phyloP scores from a whole-genome alignment of 2,329 filamentous ascomycete species.

The Sphaerulina vaccinii region DNA sequence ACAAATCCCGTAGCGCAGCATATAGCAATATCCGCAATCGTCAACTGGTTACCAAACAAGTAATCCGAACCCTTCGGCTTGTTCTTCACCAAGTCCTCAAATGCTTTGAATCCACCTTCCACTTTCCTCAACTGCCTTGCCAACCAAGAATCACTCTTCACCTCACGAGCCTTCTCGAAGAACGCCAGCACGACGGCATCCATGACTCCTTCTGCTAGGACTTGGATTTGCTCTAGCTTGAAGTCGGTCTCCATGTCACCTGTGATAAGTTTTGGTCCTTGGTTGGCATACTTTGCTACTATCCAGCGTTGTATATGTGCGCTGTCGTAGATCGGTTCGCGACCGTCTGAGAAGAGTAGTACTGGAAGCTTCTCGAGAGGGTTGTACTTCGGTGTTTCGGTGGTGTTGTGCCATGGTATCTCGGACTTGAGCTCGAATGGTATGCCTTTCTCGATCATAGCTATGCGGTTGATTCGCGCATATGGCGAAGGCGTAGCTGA shows the following conservation, averaged over 20 bases:
- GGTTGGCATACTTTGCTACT: constrained; percentile 19
- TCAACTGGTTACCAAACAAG: constrained; percentile 18
- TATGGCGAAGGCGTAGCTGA: constrained; percentile 23
- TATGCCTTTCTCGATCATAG: constrained; percentile 24
- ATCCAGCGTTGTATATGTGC: constrained; percentile 26
- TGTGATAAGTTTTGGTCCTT: constrained; percentile 17
- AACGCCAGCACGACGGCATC: constrained; percentile 22
- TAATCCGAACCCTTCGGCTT: constrained; percentile 10
- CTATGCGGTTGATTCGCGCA: constrained; percentile 26
- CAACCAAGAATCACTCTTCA: constrained; percentile 15
- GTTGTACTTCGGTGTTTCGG: constrained; percentile 21
- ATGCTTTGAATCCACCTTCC: constrained; percentile 20
- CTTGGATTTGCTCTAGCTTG: constrained; percentile 18
- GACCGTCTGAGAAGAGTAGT: constrained; percentile 20
- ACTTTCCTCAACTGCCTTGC: constrained; percentile 22
- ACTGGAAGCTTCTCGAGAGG: constrained; percentile 28
- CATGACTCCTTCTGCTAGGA: constrained; percentile 20
- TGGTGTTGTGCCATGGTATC: constrained; percentile 25
- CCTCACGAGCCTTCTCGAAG: constrained; percentile 21
- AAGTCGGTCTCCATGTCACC: constrained; percentile 21
- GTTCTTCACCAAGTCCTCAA: constrained; percentile 17
- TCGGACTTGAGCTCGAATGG: constrained; percentile 19
- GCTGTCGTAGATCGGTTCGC: constrained; percentile 25
- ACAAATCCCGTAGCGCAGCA: constrained; percentile 24
- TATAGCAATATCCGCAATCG: constrained; percentile 27